phyloP scores from a whole-genome alignment of 352 stramenopile species.

The Pythium angustatum region DNA sequence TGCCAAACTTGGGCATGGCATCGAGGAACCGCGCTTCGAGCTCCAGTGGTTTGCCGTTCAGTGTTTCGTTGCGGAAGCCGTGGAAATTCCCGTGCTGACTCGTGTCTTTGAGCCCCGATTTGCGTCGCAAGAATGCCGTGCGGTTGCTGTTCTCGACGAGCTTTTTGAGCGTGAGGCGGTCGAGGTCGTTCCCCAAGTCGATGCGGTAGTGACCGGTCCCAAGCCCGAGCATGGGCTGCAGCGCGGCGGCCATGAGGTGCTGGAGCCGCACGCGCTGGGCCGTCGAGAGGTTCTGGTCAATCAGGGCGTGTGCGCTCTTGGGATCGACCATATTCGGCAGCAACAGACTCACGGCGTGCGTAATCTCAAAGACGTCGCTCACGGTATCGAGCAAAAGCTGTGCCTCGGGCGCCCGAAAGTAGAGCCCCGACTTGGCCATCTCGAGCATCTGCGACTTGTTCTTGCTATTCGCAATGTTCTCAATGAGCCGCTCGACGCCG shows the following conservation, averaged over 20 bases:
- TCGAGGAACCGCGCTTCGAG: slow-evolving; percentile 67
- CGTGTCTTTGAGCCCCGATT: slow-evolving; percentile 63
- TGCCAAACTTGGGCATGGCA: slow-evolving; percentile 61
- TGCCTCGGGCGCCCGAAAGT: slow-evolving; percentile 65
- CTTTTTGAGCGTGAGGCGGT: slow-evolving; percentile 68
- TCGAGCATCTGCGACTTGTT: slow-evolving; percentile 80
- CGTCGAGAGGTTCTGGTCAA: slow-evolving; percentile 62
- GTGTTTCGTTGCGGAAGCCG: slow-evolving; percentile 73
- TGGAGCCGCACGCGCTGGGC: slow-evolving; percentile 57
- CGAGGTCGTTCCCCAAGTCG: slow-evolving; percentile 64
- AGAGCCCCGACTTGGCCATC: slow-evolving; percentile 76
- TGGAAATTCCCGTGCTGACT: slow-evolving; percentile 76
- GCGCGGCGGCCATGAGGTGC: slow-evolving; percentile 59
- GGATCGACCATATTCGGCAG: slow-evolving; percentile 77
- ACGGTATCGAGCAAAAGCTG: slow-evolving; percentile 72
- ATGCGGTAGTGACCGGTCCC: slow-evolving; percentile 66
- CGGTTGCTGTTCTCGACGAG: slow-evolving; percentile 79
- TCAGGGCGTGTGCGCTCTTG: slow-evolving; percentile 58
- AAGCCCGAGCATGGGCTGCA: slow-evolving; percentile 66
- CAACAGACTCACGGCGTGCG: slow-evolving; percentile 61
- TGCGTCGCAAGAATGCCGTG: slow-evolving; percentile 71
- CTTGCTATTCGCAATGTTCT: slow-evolving; percentile 76
- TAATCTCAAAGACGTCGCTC: slow-evolving; percentile 59
- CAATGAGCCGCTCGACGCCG: slow-evolving; percentile 68
- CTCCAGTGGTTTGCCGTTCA: slow-evolving; percentile 62